Conservation (phyloP, 768 basidiomycete species). For the Auricularia cornea region DNA sequence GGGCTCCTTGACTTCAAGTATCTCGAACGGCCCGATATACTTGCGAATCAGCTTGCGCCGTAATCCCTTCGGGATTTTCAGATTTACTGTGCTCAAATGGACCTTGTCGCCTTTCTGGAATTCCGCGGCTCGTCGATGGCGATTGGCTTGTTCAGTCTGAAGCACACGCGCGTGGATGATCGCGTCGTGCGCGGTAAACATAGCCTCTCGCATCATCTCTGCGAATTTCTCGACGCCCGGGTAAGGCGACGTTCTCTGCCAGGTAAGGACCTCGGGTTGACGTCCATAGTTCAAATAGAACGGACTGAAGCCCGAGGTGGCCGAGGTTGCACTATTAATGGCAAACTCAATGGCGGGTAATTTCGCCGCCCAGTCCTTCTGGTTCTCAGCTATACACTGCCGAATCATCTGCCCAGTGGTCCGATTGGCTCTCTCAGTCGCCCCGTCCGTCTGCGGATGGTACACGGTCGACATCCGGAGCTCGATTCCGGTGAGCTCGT, state of each 20-base stretch:
- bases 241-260: conserved; percentile 9
- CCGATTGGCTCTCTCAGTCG: conserved; percentile 17
- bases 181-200: conserved; percentile 6
- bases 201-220: conserved; percentile 5
- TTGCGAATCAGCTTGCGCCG: conserved; percentile 29
- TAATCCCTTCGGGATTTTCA: conserved; percentile 25
- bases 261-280: conserved; percentile 24
- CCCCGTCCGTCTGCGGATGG: conserved; percentile 32
- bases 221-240: conserved; percentile 5
- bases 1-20: conserved; percentile 13
- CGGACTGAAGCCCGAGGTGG: conserved; percentile 28
- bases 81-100: conserved; percentile 30
- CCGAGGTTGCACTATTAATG: conserved; percentile 26
- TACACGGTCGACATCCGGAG: conserved; percentile 27
- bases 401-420: conserved; percentile 1
- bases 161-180: conserved; percentile 2
- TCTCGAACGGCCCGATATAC: conserved; percentile 31
- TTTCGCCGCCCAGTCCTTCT: conserved; percentile 22
- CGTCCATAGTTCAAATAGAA: conserved; percentile 29
- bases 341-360: conserved; percentile 31
- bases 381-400: conserved; percentile 8
- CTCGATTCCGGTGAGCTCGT: conserved; percentile 17
- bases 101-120: conserved; percentile 24
- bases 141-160: conserved; percentile 1
- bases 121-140: conserved; percentile 4